Evolutionary conservation across 1,139 yeast genomes (phyloP).

Genomic region (Maudiozyma humilis): DNA sequence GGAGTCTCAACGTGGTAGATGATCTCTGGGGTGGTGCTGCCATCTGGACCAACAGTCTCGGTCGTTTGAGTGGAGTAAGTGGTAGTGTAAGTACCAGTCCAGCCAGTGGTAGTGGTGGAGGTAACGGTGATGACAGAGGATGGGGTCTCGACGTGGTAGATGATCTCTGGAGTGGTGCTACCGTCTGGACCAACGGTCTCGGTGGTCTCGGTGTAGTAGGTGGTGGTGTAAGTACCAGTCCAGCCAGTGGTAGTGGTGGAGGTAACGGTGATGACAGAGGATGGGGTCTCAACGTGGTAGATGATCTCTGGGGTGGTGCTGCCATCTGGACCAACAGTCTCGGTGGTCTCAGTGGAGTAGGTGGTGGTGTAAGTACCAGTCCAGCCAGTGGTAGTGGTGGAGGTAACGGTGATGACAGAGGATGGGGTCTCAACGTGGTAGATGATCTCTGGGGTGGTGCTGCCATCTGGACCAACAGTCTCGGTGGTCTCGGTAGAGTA

Average conservation of each 20-base stretch:
- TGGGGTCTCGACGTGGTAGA: constrained; percentile 18
- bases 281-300: constrained; percentile 11
- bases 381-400: constrained; percentile 14
- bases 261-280: constrained; percentile 11
- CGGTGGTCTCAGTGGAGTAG: constrained; percentile 13
- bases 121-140: constrained; percentile 13
- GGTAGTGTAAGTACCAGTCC: constrained; percentile 25
- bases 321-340: constrained; percentile 11
- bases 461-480: constrained; percentile 10
- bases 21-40: constrained; percentile 13
- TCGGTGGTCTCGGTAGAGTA: constrained; percentile 14
- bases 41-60: constrained; percentile 10
- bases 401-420: constrained; percentile 13
- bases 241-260: constrained; percentile 24
- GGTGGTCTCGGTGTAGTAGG: constrained; percentile 15
- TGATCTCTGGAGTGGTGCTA: constrained; percentile 13
- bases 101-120: constrained; percentile 9
- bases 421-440: constrained; percentile 17
- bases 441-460: constrained; percentile 14
- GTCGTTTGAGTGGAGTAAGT: constrained; percentile 16
- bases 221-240: constrained; percentile 23
- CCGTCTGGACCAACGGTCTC: constrained; percentile 10
- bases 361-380: constrained; percentile 23
- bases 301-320: constrained; percentile 14
- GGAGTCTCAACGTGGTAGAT: constrained; percentile 12